Percentiles rank a stretch among this genome's conserved stretches.
These are phyloP conservation scores for Yamadazyma sp. DNA, from an alignment of 1,139 yeast genomes.

Conservation along the genomic window DNA sequence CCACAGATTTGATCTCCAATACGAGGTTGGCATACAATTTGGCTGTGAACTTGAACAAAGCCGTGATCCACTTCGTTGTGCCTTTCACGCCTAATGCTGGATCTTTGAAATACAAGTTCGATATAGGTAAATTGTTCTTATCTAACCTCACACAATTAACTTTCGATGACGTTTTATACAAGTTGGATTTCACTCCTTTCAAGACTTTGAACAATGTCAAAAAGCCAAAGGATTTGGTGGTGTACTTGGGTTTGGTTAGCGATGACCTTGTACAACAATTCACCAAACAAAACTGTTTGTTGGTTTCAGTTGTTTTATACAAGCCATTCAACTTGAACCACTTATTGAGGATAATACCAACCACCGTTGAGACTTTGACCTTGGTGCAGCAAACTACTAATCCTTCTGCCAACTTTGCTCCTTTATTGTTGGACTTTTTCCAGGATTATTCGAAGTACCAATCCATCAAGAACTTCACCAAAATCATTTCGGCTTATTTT, in stretches of 20 bases:
- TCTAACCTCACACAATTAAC: conserved; percentile 16
- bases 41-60: conserved; percentile 46
- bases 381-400: conserved; percentile 60
- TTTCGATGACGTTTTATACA: conserved; percentile 26
- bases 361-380: conserved; percentile 56
- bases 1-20: conserved; percentile 50
- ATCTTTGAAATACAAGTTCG: conserved; percentile 1
- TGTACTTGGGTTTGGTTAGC: conserved; percentile 61
- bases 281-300: conserved; percentile 42
- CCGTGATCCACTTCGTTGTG: conserved; percentile 71
- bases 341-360: conserved; percentile 55
- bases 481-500: conserved; percentile 60
- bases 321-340: conserved; percentile 65
- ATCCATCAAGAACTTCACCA: conserved; percentile 47
- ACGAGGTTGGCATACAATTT: conserved; percentile 55
- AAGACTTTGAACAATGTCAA: conserved; percentile 13
- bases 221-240: conserved; percentile 41
- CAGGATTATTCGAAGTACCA: conserved; percentile 53
- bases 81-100: conserved; percentile 19
- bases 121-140: conserved; percentile 9
- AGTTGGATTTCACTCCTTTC: conserved; percentile 28
- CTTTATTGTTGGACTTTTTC: conserved; percentile 74
- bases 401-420: conserved; percentile 52
- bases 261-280: conserved; percentile 43
- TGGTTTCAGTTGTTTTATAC: conserved; percentile 62